A percentile compares a stretch with the other conserved stretches of the same genome.
Evolutionary conservation across 176 grass and related monocot genomes (phyloP).

Genomic region (Calamus simplicifolius): DNA sequence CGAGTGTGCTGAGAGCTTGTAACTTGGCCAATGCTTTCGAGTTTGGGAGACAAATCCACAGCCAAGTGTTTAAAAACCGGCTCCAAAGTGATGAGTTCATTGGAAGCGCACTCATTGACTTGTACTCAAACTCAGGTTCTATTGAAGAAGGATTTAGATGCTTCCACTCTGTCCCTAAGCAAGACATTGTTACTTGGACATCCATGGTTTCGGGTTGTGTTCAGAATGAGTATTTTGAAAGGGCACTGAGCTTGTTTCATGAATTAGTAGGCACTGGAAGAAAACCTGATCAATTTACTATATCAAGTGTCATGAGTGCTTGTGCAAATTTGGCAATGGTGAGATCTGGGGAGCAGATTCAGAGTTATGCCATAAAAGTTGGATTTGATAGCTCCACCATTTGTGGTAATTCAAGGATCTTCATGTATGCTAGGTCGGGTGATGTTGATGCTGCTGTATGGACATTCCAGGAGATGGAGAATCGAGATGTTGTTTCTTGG

Average conservation of each 20-base stretch:
- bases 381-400: constrained; percentile 44
- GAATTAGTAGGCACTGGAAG: constrained; percentile 31
- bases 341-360: constrained; percentile 52
- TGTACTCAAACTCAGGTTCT: constrained; percentile 45
- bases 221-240: constrained; percentile 44
- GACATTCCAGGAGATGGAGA: constrained; percentile 66
- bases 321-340: constrained; percentile 56
- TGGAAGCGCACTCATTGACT: constrained; percentile 51
- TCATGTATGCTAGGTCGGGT: constrained; percentile 76
- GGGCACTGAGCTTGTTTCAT: constrained; percentile 47
- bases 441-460: constrained; percentile 42
- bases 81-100: constrained; percentile 50
- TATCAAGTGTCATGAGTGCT: constrained; percentile 56
- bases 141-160: constrained; percentile 51
- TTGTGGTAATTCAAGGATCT: constrained; percentile 62
- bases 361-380: constrained; percentile 44
- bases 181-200: constrained; percentile 73
- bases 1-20: constrained; percentile 33
- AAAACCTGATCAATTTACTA: constrained; percentile 57
- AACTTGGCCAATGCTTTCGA: constrained; percentile 33
- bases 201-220: constrained; percentile 57
- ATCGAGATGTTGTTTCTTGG: constrained; percentile 56
- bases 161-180: constrained; percentile 36
- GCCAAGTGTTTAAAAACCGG: constrained; percentile 36
- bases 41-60: constrained; percentile 64